Conservation (phyloP, 2,329 filamentous ascomycete species). For the Chaetothyriales sp. region DNA sequence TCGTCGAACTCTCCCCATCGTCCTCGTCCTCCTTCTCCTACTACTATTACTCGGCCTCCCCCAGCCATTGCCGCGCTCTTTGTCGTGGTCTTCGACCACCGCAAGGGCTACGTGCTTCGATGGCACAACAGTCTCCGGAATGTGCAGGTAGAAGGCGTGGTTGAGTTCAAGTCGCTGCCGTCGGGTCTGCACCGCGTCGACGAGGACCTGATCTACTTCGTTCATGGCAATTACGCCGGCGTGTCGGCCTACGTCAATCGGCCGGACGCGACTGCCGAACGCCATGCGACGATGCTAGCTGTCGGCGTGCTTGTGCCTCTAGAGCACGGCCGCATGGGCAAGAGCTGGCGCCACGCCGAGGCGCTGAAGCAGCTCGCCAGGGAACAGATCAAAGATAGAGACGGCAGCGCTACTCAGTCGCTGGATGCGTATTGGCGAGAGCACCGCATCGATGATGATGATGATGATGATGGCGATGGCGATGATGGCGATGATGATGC, state of each 20-base stretch:
- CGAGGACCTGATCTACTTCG: constrained; percentile 82
- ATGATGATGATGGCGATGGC: background rate
- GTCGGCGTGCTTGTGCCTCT: constrained; percentile 80
- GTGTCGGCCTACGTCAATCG: constrained; percentile 84
- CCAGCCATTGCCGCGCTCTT: constrained; percentile 61
- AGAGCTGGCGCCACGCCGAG: constrained; percentile 78
- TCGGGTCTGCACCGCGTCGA: constrained; percentile 82
- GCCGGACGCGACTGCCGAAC: constrained; percentile 61
- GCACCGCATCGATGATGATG: constrained; percentile 30
- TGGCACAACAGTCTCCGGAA: constrained; percentile 66
- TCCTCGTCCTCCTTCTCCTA: too few relatives aligned
- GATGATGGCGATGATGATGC: background rate
- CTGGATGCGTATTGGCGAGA: constrained; percentile 73
- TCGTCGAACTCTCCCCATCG: background rate
- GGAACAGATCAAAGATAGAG: constrained; percentile 47
- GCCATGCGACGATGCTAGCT: constrained; percentile 84
- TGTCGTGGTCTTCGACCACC: constrained; percentile 83
- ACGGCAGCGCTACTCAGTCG: constrained; percentile 38
- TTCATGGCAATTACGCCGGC: constrained; percentile 71
- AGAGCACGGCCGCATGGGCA: constrained; percentile 70
- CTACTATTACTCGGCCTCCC: background rate
- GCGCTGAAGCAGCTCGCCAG: constrained; percentile 59
- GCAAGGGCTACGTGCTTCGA: constrained; percentile 66
- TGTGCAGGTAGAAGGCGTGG: constrained; percentile 60
- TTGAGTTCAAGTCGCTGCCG: constrained; percentile 93